These are phyloP conservation scores for Poa annua DNA, from an alignment of 176 grass and related monocot genomes.

Conservation along the genomic window DNA sequence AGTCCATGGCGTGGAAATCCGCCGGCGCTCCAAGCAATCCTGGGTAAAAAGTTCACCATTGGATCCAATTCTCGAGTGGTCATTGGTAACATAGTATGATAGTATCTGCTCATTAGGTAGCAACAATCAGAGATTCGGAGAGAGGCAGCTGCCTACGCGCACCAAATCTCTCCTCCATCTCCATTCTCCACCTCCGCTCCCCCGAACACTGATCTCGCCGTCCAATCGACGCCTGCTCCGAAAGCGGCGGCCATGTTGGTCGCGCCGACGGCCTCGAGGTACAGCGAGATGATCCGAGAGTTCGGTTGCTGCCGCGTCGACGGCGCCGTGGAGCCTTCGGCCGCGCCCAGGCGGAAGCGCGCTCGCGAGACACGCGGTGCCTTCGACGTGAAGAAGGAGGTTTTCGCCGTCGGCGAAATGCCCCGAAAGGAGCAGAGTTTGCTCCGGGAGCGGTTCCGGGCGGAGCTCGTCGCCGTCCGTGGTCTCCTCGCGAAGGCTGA, in stretches of 20 bases:
- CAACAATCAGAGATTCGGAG: no score
- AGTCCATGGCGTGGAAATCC: background rate
- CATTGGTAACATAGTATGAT: background rate
- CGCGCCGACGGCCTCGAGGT: background rate
- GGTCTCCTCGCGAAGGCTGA: constrained; percentile 19
- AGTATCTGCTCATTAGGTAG: background rate
- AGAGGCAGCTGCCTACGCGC: background rate
- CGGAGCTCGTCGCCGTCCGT: constrained; percentile 43
- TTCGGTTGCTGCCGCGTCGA: background rate
- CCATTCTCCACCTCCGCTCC: background rate
- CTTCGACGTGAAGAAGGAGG: constrained; percentile 31
- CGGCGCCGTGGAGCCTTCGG: background rate
- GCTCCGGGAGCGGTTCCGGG: constrained; percentile 20
- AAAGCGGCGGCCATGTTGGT: background rate
- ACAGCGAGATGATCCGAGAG: background rate
- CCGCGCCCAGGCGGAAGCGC: background rate
- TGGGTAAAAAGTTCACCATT: background rate
- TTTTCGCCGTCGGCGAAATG: constrained; percentile 25
- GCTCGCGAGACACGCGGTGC: background rate
- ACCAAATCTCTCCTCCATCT: background rate
- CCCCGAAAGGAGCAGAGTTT: background rate
- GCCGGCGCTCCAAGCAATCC: background rate
- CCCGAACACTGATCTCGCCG: background rate
- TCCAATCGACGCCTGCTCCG: background rate
- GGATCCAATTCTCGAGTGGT: background rate